Base-by-base conservation (phyloP, 2,329 filamentous ascomycete species). In the Pleomassaria siparia region DNA sequence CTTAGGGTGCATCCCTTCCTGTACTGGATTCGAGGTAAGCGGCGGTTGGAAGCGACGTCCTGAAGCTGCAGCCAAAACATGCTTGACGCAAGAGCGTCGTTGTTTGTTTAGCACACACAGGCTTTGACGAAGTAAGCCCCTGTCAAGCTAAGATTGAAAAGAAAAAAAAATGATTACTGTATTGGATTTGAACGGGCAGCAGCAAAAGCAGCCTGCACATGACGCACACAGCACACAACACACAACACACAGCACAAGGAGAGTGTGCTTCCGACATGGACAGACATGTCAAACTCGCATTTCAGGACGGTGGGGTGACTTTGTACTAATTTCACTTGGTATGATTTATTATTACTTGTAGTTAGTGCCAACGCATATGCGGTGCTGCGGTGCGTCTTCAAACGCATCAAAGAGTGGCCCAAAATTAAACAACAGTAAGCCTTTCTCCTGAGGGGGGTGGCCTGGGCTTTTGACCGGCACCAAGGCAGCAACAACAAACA, bases 261-360 rank as follows among this genome's bases (percentile, higher is more conserved):
- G 58, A 57, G 46, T 50, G 18, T 44, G 53, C 49, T 51, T 54
- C 58, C 58, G 58, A 59, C n/a, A n/a, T n/a, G n/a, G n/a, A n/a
- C n/a, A n/a, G 56, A 56, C 54, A 42, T 52, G 29, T 30, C 29
- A 47, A 53, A 43, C 49, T 52, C 47, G 48, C 50, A 53, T 30
- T 54, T 32, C 47, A 55, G 55, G 48, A 58, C 53, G 53, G 57
- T 64, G 62, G 62, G 62, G 58, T 63, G 58, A 50, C 57, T 63
- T 58, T 18, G 24, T 44, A 46, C 49, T 59, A 54, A 62, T 59
- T 61, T 59, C 48, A 55, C 36, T 52, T 47, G 49, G 52, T 46
- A 43, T 37, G 51, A 50, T 49, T 59, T 63, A 52, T 40, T 58
- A 51, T 54, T 53, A 50, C 50, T 59, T 63, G 51, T 40, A 57